Percentiles rank a stretch among this genome's conserved stretches.
Evolutionary conservation across 192 early-diverging fungal genomes (phyloP).

Genomic region (Ambispora gerdemannii): DNA sequence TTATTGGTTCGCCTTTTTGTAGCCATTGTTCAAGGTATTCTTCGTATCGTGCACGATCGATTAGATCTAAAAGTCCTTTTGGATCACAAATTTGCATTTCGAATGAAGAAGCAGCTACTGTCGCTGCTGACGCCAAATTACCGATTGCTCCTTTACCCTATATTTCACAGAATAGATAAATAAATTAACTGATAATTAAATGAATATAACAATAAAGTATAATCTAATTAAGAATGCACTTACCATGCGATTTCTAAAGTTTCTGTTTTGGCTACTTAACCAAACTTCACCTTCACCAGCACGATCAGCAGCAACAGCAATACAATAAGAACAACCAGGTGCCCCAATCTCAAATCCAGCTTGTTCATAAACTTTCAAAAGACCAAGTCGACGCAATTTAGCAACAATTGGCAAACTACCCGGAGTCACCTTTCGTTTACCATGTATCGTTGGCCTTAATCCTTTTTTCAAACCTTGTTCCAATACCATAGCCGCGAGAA

Average conservation of each 20-base stretch:
- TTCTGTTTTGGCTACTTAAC: constrained; percentile 82
- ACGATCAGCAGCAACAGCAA: constrained; percentile 73
- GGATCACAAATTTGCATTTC: constrained; percentile 71
- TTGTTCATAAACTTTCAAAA: constrained; percentile 70
- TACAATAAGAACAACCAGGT: constrained; percentile 79
- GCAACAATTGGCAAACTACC: constrained; percentile 76
- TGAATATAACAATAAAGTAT: not conserved
- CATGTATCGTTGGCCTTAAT: constrained; percentile 52
- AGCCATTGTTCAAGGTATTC: constrained; percentile 66
- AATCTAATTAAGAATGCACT: not conserved
- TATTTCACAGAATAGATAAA: not conserved
- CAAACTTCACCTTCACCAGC: constrained; percentile 78
- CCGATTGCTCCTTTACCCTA: constrained; percentile 71
- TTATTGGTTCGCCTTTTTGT: constrained; percentile 56
- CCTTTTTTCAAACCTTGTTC: constrained; percentile 73
- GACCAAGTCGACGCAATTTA: constrained; percentile 70
- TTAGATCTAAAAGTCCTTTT: constrained; percentile 59
- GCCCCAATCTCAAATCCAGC: constrained; percentile 73
- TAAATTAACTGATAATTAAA: not conserved
- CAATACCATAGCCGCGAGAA: constrained; percentile 70
- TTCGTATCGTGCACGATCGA: constrained; percentile 61
- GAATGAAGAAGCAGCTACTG: constrained; percentile 76
- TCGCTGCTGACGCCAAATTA: constrained; percentile 74
- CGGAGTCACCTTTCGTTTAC: constrained; percentile 73
- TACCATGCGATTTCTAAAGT: constrained; percentile 79